phyloP scores from a whole-genome alignment of 2,329 filamentous ascomycete species.

The Westerdykella aurantiaca region DNA sequence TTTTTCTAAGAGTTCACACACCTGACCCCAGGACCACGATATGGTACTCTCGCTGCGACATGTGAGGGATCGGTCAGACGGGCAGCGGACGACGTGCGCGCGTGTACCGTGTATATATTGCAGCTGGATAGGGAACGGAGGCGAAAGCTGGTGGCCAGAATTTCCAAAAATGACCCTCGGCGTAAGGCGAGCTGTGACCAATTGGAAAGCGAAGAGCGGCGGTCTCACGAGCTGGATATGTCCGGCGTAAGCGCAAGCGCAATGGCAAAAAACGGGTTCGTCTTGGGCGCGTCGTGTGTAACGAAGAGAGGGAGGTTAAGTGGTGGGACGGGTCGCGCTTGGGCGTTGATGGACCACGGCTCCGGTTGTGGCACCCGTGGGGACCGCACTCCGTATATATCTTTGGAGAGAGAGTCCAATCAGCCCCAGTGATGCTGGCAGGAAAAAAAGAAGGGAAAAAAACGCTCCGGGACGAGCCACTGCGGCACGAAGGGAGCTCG shows the following conservation, averaged over 20 bases:
- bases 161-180: neutral
- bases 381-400: slow-evolving; percentile 23
- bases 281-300: slow-evolving; percentile 12
- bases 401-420: slow-evolving; percentile 14
- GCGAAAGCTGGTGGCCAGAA: neutral
- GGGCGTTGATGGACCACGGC: slow-evolving; percentile 22
- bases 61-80: slow-evolving; percentile 6
- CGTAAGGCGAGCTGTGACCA: neutral
- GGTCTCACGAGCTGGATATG: neutral
- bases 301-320: slow-evolving; percentile 16
- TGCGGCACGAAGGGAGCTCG: slow-evolving; percentile 9
- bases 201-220: neutral
- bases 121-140: neutral
- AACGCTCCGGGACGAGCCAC: slow-evolving; percentile 12
- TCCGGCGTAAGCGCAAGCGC: slow-evolving; percentile 8
- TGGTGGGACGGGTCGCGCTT: slow-evolving; percentile 18
- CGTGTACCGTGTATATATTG: neutral
- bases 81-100: neutral
- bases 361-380: slow-evolving; percentile 6
- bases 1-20: slow-evolving; percentile 16
- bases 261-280: slow-evolving; percentile 9
- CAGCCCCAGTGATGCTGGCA: slow-evolving; percentile 9
- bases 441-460: too few relatives aligned
- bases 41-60: slow-evolving; percentile 41
- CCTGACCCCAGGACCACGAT: slow-evolving; percentile 41